Conservation (phyloP, 2,329 filamentous ascomycete species). For the Didymella lethalis region DNA sequence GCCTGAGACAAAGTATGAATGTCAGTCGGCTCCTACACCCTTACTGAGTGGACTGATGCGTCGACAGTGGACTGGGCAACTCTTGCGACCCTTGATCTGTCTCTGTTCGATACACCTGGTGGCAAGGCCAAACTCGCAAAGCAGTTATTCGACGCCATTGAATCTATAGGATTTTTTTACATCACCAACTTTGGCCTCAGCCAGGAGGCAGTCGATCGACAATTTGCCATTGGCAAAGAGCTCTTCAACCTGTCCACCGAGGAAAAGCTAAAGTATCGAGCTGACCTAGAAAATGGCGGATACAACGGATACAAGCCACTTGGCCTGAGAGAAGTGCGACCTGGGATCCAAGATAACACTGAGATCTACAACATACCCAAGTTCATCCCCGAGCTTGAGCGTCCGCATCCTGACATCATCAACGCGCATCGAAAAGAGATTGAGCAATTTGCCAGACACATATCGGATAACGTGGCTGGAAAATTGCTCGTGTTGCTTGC, state of each 20-base stretch:
- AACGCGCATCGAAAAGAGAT: slow-evolving; percentile 55
- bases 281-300: slow-evolving; percentile 33
- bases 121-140: slow-evolving; percentile 63
- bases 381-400: slow-evolving; percentile 64
- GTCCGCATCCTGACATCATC: slow-evolving; percentile 51
- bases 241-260: slow-evolving; percentile 24
- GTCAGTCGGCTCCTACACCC: background rate
- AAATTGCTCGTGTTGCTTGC: slow-evolving; percentile 62
- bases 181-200: slow-evolving; percentile 27
- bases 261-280: slow-evolving; percentile 26
- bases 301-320: slow-evolving; percentile 58
- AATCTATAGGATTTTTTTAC: slow-evolving; percentile 28
- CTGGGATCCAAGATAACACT: slow-evolving; percentile 60
- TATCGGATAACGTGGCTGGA: slow-evolving; percentile 51
- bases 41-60: background rate
- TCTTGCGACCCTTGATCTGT: slow-evolving; percentile 28
- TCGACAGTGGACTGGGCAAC: slow-evolving; percentile 13
- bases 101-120: slow-evolving; percentile 60
- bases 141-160: slow-evolving; percentile 63
- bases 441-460: slow-evolving; percentile 58
- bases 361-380: slow-evolving; percentile 68
- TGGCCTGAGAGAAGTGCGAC: slow-evolving; percentile 41
- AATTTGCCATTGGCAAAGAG: slow-evolving; percentile 27
- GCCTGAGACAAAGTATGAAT: slow-evolving; percentile 5
- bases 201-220: slow-evolving; percentile 28